Base-by-base conservation (phyloP, 768 basidiomycete species). In the Sporobolomyces pararoseus region DNA sequence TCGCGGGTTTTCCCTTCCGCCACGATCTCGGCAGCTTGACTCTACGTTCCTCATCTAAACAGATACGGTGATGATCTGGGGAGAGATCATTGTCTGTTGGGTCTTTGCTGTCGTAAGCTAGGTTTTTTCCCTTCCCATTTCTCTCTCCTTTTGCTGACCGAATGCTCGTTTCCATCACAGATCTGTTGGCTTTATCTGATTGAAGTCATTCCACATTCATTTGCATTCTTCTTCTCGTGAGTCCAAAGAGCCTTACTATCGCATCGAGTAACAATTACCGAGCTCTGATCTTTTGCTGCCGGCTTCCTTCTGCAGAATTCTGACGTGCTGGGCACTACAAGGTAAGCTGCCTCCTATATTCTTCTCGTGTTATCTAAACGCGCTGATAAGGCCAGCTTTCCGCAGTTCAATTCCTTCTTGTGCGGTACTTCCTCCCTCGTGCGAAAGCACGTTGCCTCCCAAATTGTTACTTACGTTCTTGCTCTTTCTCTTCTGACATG, bases 361-460 rank as follows among this genome's bases (percentile, higher is more conserved):
- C 34, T 3, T 25, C 42, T 19, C 14, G 25, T 32, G 4, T 29
- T 27, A 13, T 5, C 17, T 7, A 29, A 31, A 17, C 25, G 37
- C 2, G 14, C 51, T 60, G 35, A 42, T 23, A 4, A 31, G 13
- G 13, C 42, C 39, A 31, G 16, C 32, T 16, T 7, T 4, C 51
- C 19, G 3, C 60, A 68, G 60, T 68, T 6, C 67, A 68, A 57
- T 51, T 58, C 46, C 67, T 68, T 1, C 67, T 68, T n/a, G 59
- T 49, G 21, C 10, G 57, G 17, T 35, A 17, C 17, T 9, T 42
- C 17, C 39, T 42, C 39, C 39, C 17, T 42, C 39, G 39, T n/a
- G n/a, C n/a, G n/a, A n/a, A n/a, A n/a, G n/a, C n/a, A n/a, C n/a
- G n/a, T n/a, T n/a, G n/a, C n/a, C n/a, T n/a, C n/a, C n/a, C n/a